These are phyloP conservation scores for Acrocalymma vagum DNA, from an alignment of 2,329 filamentous ascomycete genomes.

Conservation along the genomic window DNA sequence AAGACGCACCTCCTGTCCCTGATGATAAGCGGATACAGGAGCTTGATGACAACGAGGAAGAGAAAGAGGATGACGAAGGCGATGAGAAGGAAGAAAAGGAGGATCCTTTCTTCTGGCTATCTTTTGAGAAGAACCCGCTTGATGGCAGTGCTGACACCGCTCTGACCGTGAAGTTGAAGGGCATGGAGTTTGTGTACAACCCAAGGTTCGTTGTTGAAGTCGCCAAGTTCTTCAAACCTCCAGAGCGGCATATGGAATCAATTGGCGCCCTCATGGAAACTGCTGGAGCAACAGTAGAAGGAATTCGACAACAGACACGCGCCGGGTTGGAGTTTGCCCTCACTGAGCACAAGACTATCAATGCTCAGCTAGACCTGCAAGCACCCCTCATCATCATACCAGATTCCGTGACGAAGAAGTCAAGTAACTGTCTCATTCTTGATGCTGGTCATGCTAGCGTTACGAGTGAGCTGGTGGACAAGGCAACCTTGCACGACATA, in stretches of 20 bases:
- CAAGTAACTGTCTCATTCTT: constrained; percentile 87
- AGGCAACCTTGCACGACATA: constrained; percentile 86
- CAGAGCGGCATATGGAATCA: constrained; percentile 97
- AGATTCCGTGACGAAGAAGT: constrained; percentile 84
- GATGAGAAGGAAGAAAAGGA: constrained; percentile 58
- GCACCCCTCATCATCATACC: constrained; percentile 96
- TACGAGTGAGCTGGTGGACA: constrained; percentile 91
- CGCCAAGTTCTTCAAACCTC: constrained; percentile 94
- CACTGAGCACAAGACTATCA: constrained; percentile 97
- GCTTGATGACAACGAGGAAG: constrained; percentile 56
- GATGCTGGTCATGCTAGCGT: constrained; percentile 97
- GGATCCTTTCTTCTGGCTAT: constrained; percentile 89
- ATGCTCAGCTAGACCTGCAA: constrained; percentile 93
- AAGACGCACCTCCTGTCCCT: constrained; percentile 74
- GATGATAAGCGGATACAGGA: constrained; percentile 60
- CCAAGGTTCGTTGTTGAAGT: constrained; percentile 91
- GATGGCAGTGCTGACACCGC: constrained; percentile 92
- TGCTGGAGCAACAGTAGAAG: constrained; percentile 94
- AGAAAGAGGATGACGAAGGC: constrained; percentile 53
- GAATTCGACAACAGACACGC: constrained; percentile 91
- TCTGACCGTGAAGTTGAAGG: constrained; percentile 89
- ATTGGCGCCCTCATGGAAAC: constrained; percentile 95
- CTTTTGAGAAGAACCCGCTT: constrained; percentile 94
- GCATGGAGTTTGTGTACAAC: constrained; percentile 97
- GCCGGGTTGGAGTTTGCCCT: constrained; percentile 95